These are phyloP conservation scores for Yamadazyma paraphyllophila DNA, from an alignment of 805 yeast genomes.

Conservation along the genomic window DNA sequence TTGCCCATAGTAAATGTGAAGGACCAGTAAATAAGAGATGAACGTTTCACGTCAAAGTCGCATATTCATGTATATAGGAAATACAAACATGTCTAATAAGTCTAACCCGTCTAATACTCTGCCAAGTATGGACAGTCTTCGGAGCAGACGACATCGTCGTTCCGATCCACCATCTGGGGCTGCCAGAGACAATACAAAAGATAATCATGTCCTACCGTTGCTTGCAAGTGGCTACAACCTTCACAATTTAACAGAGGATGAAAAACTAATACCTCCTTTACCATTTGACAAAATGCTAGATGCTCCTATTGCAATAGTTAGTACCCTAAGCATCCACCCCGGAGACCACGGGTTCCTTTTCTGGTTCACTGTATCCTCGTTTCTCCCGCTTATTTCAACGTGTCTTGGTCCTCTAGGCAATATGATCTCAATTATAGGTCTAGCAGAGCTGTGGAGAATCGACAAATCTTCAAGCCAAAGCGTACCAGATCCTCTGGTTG, in stretches of 20 bases:
- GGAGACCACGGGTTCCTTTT: conserved; percentile 35
- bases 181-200: background rate
- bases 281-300: conserved; percentile 28
- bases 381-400: conserved; percentile 73
- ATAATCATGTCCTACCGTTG: conserved; percentile 4
- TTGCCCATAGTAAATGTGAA: no score
- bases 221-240: conserved; percentile 10
- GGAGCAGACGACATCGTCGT: no score
- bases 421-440: conserved; percentile 67
- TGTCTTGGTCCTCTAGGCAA: conserved; percentile 79
- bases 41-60: background rate
- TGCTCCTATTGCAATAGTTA: conserved; percentile 32
- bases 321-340: conserved; percentile 32
- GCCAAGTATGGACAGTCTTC: no score
- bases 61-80: conserved; percentile 8
- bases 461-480: conserved; percentile 21
- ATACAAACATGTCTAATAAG: no score
- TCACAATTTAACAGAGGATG: conserved; percentile 13
- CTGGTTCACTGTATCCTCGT: conserved; percentile 69
- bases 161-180: no score
- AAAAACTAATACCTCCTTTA: conserved; percentile 20
- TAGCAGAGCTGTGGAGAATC: conserved; percentile 66
- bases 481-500: conserved; percentile 38
- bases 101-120: no score
- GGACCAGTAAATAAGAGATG: no score